Evolutionary conservation across 345 rosid species (phyloP).

Genomic region (Corymbia maculata): DNA sequence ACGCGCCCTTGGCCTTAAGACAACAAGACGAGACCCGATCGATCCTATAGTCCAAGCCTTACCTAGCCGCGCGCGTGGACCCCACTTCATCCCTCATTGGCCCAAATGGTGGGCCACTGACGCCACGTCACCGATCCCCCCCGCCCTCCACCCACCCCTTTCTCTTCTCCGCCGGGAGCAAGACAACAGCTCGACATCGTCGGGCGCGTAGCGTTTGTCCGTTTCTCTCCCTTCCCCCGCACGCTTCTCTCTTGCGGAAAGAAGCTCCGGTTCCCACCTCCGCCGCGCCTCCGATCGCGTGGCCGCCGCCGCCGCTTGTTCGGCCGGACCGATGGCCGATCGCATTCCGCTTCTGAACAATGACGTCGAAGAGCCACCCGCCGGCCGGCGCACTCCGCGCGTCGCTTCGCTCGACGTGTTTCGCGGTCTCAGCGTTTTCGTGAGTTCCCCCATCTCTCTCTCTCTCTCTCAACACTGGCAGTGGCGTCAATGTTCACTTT

Average conservation of each 20-base stretch:
- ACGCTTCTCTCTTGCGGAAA: background rate
- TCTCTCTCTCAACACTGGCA: background rate
- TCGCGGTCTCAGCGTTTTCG: conserved; percentile 41
- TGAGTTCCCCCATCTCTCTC: conserved; percentile 5
- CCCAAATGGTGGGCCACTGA: background rate
- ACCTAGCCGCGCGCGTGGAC: background rate
- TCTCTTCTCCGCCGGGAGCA: background rate
- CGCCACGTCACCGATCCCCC: background rate
- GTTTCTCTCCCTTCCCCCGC: background rate
- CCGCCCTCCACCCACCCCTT: background rate
- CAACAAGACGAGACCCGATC: background rate
- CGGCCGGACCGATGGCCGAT: conserved; percentile 7
- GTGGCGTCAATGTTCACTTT: background rate
- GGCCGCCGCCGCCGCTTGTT: background rate
- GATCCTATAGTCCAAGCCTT: background rate
- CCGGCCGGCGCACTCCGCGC: conserved; percentile 5
- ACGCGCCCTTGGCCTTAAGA: background rate
- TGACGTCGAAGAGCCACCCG: background rate
- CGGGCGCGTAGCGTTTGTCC: background rate
- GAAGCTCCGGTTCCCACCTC: background rate
- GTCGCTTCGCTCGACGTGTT: conserved; percentile 37
- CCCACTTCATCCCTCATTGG: background rate
- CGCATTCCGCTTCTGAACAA: background rate
- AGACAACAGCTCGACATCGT: background rate
- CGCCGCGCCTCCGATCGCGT: background rate